Evolutionary conservation across 805 yeast species (phyloP), one percentile per base, ranked within the genome.

Genomic region (Ogataea henricii): DNA sequence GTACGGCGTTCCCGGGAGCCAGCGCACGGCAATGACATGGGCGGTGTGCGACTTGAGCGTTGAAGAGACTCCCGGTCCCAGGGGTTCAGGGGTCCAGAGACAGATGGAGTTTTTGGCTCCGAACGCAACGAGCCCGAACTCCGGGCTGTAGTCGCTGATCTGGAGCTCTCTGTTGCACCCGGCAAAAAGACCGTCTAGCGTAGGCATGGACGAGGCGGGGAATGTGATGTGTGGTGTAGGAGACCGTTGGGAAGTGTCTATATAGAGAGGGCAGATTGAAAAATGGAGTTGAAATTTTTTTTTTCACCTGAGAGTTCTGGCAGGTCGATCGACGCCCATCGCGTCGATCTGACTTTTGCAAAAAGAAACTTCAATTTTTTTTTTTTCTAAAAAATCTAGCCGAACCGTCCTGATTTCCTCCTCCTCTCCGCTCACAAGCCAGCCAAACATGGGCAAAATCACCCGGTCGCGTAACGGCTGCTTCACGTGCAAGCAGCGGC

Each of bases 111-210:
- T 74, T 1, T 81, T 79, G 0, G 94, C 89, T 6, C 91, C 96
- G 63, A 74, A 88, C 0, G 94, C 95, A 6, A 86, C 73, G 4
- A 77, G 46, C 18, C 69, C 59, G 9, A 57, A 55, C 1, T 47
- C 45, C 0, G 60, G 45, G 49, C 74, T 71, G 54, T 75, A 77
- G 57, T 82, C 90, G 20, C 83, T 75, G 5, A 77, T 80, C 49
- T 76, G 79, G 4, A 81, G 69, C 56, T 84, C 89, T 50, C 76
- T 78, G 62, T 87, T 87, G 29, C 89, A 89, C 13, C 95, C 95
- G 16, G 79, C 71, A 61, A 86, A 85, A 3, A 83, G 70, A 14
- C 86, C 87, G 47, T 82, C 85, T 39, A 70, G 67, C 2, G 40
- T 23, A 17, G 54, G 56, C 59, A 57, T 58, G 9, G 16, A 12